Evolutionary conservation across 139 green algal species (phyloP), one percentile per base, ranked within the genome.

Genomic region (Monoraphidium neglectum): DNA sequence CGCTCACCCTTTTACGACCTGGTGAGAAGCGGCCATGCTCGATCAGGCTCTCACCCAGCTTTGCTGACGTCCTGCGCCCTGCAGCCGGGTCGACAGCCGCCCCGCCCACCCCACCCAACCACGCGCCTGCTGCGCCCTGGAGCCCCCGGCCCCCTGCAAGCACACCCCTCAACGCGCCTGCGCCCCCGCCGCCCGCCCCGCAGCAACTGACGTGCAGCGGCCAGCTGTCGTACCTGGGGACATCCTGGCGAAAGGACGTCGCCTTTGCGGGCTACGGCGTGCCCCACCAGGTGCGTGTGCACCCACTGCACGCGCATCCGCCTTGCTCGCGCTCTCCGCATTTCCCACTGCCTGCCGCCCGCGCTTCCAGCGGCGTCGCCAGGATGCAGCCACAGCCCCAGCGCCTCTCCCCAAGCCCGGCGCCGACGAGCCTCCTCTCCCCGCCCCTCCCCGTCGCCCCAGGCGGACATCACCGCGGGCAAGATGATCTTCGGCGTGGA

Each of bases 1-100:
- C 77, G 92, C 12, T 86, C 96, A 2, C 93, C 96, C 0, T 99
- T 99, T 79, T 92, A 98, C 72, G 95, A 98, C 77, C 88, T 96
- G 60, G 85, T 90, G 65, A 84, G 84, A 21, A 26, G n/a, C n/a
- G n/a, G n/a, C n/a, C n/a, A n/a, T n/a, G n/a, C n/a, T n/a, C n/a
- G n/a, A n/a, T n/a, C n/a, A n/a, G n/a, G n/a, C n/a, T n/a, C n/a
- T n/a, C n/a, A n/a, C n/a, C n/a, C n/a, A n/a, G n/a, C n/a, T n/a
- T n/a, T n/a, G n/a, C n/a, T n/a, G n/a, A n/a, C n/a, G n/a, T n/a
- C n/a, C n/a, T n/a, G n/a, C n/a, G n/a, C n/a, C n/a, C n/a, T n/a
- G n/a, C n/a, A n/a, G n/a, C n/a, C n/a, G n/a, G n/a, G n/a, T n/a
- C n/a, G n/a, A n/a, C n/a, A n/a, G n/a, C n/a, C n/a, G n/a, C n/a